Evolutionary conservation across 106 monocot genomes (phyloP), one percentile per base, ranked within the genome.

Genomic region (Phalaenopsis equestris): DNA sequence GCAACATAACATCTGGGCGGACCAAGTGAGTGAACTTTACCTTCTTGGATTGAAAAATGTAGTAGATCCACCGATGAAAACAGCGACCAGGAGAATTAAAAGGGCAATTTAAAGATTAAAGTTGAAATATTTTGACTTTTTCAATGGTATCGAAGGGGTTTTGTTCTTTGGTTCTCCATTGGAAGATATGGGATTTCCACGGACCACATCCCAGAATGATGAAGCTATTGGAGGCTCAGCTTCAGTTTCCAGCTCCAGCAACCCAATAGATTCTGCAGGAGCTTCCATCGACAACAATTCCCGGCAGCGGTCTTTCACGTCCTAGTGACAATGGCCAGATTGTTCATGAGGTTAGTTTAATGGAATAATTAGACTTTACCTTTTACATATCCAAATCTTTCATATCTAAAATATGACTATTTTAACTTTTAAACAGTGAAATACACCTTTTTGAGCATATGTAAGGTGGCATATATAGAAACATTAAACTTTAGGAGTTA

Each of bases 281-380:
- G 82, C 41, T 78, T 91, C 93, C 74, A 90, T 86, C 42, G 91
- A 85, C 81, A 96, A 81, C 80, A 96, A 87, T 82, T 96, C 93
- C 80, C 85, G 89, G 84, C 91, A 96, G 49, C 88, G 88, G 30
- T 86, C 88, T 79, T 86, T 91, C 6, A 92, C 77, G 83, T 90
- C 96, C 96, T 96, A 73, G 19, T 80, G 72, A 81, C 5, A 37
- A 81, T 70, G 52, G 41, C 23, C 2, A 48, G 12, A 41, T 55
- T 75, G 48, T 24, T 23, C 24, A 2, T 76, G 41, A 56, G 10
- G 46, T 23, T 79, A 23, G n/a, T 24, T 30, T 75, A 52, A 52
- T 52, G 52, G 15, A 15, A 52, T 52, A 30, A 0, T 30, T 30
- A 30, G 30, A 30, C 30, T 30, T 30, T 30, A 30, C 30, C 30